phyloP scores from a whole-genome alignment of 345 rosid genomes.

The Mangifera indica region DNA sequence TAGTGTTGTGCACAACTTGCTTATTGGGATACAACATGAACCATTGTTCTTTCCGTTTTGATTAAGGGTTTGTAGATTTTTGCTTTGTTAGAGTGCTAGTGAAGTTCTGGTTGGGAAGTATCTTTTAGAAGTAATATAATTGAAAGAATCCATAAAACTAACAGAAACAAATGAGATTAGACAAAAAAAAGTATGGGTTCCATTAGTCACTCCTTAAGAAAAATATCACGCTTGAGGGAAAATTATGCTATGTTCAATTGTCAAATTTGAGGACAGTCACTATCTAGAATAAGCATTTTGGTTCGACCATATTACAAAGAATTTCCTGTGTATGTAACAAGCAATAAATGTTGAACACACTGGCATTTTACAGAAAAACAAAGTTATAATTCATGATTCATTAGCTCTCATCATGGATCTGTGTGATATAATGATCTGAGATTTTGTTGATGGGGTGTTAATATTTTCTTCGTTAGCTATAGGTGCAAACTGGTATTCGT shows the following conservation, averaged over 20 bases:
- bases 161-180: background rate
- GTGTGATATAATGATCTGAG: background rate
- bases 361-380: background rate
- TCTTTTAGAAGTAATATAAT: background rate
- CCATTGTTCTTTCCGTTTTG: background rate
- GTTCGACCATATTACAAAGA: background rate
- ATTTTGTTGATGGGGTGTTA: background rate
- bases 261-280: background rate
- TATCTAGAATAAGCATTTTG: conserved; percentile 1
- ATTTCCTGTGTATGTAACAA: background rate
- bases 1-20: background rate
- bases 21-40: background rate
- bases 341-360: background rate
- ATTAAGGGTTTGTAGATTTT: background rate
- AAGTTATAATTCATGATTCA: background rate
- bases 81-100: background rate
- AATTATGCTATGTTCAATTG: background rate
- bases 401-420: background rate
- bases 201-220: background rate
- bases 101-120: background rate
- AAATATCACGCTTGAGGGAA: background rate
- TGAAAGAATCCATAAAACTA: background rate
- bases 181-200: background rate
- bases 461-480: background rate
- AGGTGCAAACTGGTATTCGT: background rate